Base-by-base conservation (phyloP, 352 stramenopile species). In the Stramenopiles sp. region DNA sequence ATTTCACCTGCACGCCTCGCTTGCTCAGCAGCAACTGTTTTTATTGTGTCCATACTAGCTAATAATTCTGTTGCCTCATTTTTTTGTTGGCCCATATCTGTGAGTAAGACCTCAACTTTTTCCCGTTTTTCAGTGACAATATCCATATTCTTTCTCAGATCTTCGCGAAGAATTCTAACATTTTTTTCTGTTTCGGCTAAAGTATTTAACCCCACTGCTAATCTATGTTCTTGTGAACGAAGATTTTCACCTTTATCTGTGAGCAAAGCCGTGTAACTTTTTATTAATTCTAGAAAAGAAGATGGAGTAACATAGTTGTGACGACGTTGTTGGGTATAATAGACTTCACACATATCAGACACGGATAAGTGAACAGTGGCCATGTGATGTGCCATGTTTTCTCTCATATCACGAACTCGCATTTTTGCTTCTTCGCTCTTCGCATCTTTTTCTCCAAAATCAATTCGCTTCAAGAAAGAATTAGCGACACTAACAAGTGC, bases 251-350 rank as follows among this genome's bases (percentile, higher is more conserved):
- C 81, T 39, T 93, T 91, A 40, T 78, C 66, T 40, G 66, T 68
- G 17, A 93, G 61, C 26, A 94, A 46, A 45, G 87, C 81, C 51
- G 92, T 85, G 62, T 93, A 96, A 45, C 94, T 91, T 22, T 59
- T 68, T 34, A 96, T 93, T 7, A 94, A 58, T 55, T 94, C 78
- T 17, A 96, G 59, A 57, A 89, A 96, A 47, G 68, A 89, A 59
- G 94, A 94, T 3, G 81, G 80, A 28, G 81, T 94, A 38, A 92
- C 77, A 51, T 96, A 94, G 52, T 93, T 93, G 68, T 89, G 92
- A 3, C 81, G 63, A 0, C 75, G 59, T 48, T 92, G 73, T 3
- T 69, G 83, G 44, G 89, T 67, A 42, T 84, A 69, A 60, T 91
- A 96, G 46, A 67, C 64, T 39, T 74, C 69, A 22, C 68, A 86